Evolutionary conservation across 768 basidiomycete genomes (phyloP), one percentile per base, ranked within the genome.

Genomic region (Amanita phalloides): DNA sequence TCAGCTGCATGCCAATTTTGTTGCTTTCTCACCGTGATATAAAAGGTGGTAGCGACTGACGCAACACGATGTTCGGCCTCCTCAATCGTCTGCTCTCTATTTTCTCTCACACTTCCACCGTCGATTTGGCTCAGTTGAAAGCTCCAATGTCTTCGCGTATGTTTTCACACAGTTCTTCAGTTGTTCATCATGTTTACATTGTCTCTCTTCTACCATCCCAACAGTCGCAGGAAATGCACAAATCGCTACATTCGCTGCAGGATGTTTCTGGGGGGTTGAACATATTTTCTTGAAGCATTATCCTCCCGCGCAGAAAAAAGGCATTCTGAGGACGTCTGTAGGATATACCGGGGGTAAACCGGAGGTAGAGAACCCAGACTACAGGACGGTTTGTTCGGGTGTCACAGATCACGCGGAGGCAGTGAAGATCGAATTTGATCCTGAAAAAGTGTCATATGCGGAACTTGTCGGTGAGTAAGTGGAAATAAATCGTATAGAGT

Each of bases 381-480:
- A 97, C 64, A 65, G 69, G 32, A 68, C 77, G 28, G 93, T 98
- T 23, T 94, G 94, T 64, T 64, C 72, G 2, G 94, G 93, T 1
- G 60, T 68, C 21, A 97, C 95, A 3, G 78, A 82, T 44, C 92
- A 96, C 64, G 95, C 95, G 1, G 95, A 97, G 66, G 83, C 91
- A 5, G 65, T 92, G 55, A 79, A 76, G 64, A 83, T 98, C 53
- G 85, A 88, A 63, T 97, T 91, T 58, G 90, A 94, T 66, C 87
- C 88, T 0, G 68, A 65, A 13, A 68, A 84, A 36, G 81, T 97
- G 25, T 73, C 73, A 11, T 98, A 95, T 59, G 89, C 71, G 6
- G 84, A 95, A 63, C 81, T 97, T 32, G 90, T 94, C 32, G 88
- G 88, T 84, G 63, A 57, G 86, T 77, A 17, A 9, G 14, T 14